Base-by-base conservation (phyloP, 352 stramenopile genomes). In the Phytophthora idaei region DNA sequence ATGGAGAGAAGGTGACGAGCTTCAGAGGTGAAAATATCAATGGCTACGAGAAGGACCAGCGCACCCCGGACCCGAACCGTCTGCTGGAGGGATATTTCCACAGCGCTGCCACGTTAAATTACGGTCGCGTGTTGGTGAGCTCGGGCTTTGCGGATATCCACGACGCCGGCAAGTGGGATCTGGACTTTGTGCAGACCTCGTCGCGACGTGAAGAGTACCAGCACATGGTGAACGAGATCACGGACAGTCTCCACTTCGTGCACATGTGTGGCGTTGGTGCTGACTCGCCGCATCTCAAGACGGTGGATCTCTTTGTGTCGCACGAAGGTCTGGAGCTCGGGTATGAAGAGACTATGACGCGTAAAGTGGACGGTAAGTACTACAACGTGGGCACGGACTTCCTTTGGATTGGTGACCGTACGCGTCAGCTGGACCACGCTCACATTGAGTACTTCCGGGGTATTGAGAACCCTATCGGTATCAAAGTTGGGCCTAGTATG, bases 1-100 rank as follows among this genome's bases (percentile, higher is more conserved):
- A 99, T 59, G 97, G 96, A 59, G 94, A 99, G 4, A 84, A 87
- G 31, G 86, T 99, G 49, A 94, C 95, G 27, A 98, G 92, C 54
- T 99, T 99, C 84, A 88, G 97, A 44, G 97, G 97, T 14, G 97
- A 99, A 72, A 99, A 98, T 76, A 97, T 99, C 66, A 99, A 99
- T 77, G 82, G 82, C 0, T 98, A 98, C 75, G 94, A 95, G 53
- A 85, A 90, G 39, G 90, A 98, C 59, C 83, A 97, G 46, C 93
- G 97, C 42, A 81, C 84, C 44, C 97, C 98, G 32, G 91, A 99
- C 76, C 97, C 97, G 21, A 79, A 83, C 25, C 87, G 97, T 29
- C 95, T 99, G 77, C 76, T 99, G 5, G 76, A 98, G 28, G 97
- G 97, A 42, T 99, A 99, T 81, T 97, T 99, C 73, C 97, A 99